Evolutionary conservation across 2,329 filamentous ascomycete genomes (phyloP).

Genomic region (Fusarium mundagurra): DNA sequence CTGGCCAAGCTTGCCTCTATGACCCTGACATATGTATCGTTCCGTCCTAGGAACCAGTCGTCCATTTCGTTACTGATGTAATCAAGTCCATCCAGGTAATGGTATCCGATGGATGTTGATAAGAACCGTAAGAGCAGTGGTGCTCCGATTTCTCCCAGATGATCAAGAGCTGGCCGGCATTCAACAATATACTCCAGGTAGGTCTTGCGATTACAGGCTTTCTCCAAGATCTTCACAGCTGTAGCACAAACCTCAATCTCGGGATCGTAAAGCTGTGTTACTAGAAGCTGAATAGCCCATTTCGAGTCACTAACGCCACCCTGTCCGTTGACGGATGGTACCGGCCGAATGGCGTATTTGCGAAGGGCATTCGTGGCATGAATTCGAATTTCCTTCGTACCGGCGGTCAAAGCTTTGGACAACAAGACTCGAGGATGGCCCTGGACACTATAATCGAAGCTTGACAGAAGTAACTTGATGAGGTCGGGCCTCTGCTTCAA

Average conservation of each 20-base stretch:
- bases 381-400: slow-evolving; percentile 90
- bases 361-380: slow-evolving; percentile 87
- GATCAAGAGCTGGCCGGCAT: slow-evolving; percentile 92
- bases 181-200: slow-evolving; percentile 97
- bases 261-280: slow-evolving; percentile 97
- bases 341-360: slow-evolving; percentile 76
- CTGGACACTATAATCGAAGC: slow-evolving; percentile 89
- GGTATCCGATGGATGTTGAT: slow-evolving; percentile 95
- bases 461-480: slow-evolving; percentile 86
- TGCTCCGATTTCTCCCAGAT: slow-evolving; percentile 95
- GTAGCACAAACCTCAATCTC: slow-evolving; percentile 97
- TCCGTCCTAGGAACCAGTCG: slow-evolving; percentile 97
- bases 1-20: slow-evolving; percentile 96
- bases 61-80: slow-evolving; percentile 99
- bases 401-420: slow-evolving; percentile 91
- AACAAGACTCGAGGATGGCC: slow-evolving; percentile 92
- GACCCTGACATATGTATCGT: slow-evolving; percentile 93
- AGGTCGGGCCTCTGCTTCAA: slow-evolving; percentile 90
- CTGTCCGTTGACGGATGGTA: slow-evolving; percentile 50
- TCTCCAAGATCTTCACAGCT: slow-evolving; percentile 95
- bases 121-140: slow-evolving; percentile 91
- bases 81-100: slow-evolving; percentile 95
- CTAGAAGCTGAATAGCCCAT: slow-evolving; percentile 96
- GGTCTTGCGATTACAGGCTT: slow-evolving; percentile 91
- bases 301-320: slow-evolving; percentile 74